Base-by-base conservation (phyloP, 306 rosid genomes). In the Potentilla sterilis region DNA sequence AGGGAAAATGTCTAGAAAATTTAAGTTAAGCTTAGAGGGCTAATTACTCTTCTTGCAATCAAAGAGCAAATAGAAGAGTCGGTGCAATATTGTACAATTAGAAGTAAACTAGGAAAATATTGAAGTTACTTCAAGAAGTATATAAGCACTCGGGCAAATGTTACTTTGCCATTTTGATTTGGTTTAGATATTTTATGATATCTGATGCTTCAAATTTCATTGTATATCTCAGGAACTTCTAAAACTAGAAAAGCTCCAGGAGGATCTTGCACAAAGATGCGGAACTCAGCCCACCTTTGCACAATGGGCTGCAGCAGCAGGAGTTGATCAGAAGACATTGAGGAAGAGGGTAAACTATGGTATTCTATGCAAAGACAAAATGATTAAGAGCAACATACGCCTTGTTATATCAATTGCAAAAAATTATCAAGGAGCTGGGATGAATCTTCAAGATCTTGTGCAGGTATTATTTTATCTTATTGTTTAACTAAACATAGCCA, bases 261-360 rank as follows among this genome's bases (percentile, higher is more conserved):
- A 82, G 78, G 97, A 92, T 77, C 90, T 95, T 59, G 66, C 78
- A 6, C 89, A 89, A 85, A 88, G 97, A 79, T 95, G 79, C 52
- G 97, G 93, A 22, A 80, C 85, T 68, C 82, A 84, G 79, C 97
- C 97, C 57, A 85, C 97, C 21, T 86, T 86, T 69, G 89, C 88
- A 49, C 97, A 92, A 79, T 90, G 98, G 98, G 97, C 98, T 71
- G 90, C 97, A 66, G 95, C 91, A 48, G 98, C 97, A 44, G 96
- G 96, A 68, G 81, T 95, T 77, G 93, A 95, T 77, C 93, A 84
- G 84, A 87, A 83, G 80, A 92, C 92, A 64, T 84, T 92, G 77
- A 90, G 97, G 81, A 85, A 59, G 81, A 97, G 92, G 35, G 70
- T 95, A 83, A 88, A 89, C 78, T 77, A 92, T 72, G 98, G 98